These are phyloP conservation scores for Beauveria rudraprayagi DNA, from an alignment of 2,329 filamentous ascomycete species.

Conservation along the genomic window DNA sequence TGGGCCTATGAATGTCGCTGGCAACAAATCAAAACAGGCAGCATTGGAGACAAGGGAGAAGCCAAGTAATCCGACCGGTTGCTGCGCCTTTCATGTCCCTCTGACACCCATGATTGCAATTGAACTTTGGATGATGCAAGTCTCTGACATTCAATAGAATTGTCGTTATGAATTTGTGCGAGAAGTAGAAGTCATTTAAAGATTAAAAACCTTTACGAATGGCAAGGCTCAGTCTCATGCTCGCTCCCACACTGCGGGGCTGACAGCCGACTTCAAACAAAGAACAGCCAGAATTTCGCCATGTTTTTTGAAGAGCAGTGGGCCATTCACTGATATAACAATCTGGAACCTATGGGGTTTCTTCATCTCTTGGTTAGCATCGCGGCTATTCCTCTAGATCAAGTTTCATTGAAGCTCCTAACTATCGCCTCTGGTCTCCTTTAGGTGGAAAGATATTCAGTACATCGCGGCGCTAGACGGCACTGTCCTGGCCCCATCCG, in stretches of 20 bases:
- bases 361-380: no score
- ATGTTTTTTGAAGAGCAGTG: background rate
- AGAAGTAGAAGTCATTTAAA: no score
- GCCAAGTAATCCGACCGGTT: conserved; percentile 9
- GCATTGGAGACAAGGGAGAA: background rate
- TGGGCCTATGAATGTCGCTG: background rate
- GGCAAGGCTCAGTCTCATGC: background rate
- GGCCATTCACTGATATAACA: no score
- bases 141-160: background rate
- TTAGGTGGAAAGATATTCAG: no score
- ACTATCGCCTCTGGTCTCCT: no score
- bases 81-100: conserved; percentile 6
- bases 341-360: no score
- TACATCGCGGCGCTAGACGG: background rate
- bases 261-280: background rate
- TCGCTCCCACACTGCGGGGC: background rate
- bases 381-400: no score
- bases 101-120: conserved; percentile 2
- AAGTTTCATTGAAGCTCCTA: background rate
- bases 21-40: background rate
- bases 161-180: background rate
- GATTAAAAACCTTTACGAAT: background rate
- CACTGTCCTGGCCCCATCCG: background rate
- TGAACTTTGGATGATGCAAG: background rate
- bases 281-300: background rate